phyloP scores from a whole-genome alignment of 2,329 filamentous ascomycete species.

The Fusarium keratoplasticum region DNA sequence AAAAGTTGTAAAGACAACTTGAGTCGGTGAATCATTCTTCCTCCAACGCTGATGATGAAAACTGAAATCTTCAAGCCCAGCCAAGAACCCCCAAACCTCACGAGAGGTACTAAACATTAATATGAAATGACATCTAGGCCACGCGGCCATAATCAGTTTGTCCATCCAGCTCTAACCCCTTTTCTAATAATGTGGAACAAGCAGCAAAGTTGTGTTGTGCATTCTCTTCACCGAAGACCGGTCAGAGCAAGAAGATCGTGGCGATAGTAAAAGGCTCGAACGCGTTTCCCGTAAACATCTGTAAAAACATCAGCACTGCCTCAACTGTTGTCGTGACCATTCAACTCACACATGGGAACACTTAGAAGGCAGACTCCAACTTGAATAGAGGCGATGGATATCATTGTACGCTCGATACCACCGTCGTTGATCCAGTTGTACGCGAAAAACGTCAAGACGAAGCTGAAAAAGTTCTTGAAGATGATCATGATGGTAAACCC shows the following conservation, averaged over 20 bases:
- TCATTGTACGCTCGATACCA: slow-evolving; percentile 72
- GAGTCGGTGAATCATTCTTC: neutral
- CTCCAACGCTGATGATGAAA: neutral
- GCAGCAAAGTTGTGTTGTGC: neutral
- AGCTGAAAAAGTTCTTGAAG: slow-evolving; percentile 96
- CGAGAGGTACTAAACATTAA: slow-evolving; percentile 13
- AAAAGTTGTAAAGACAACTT: neutral
- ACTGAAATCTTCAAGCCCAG: neutral
- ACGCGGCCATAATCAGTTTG: neutral
- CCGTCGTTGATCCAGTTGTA: slow-evolving; percentile 83
- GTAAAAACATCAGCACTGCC: slow-evolving; percentile 3
- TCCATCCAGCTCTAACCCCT: neutral
- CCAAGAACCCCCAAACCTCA: neutral
- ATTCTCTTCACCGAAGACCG: slow-evolving; percentile 42
- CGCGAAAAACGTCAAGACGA: slow-evolving; percentile 84
- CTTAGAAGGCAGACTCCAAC: slow-evolving; percentile 79
- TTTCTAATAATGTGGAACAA: neutral
- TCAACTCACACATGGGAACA: slow-evolving; percentile 83
- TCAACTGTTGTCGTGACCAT: slow-evolving; percentile 58
- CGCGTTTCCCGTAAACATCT: slow-evolving; percentile 85
- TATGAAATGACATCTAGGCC: neutral
- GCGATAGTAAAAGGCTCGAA: slow-evolving; percentile 79
- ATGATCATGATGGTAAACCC: slow-evolving; percentile 90
- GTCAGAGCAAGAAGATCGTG: slow-evolving; percentile 72
- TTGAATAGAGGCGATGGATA: slow-evolving; percentile 80